Percentiles rank a stretch among this genome's conserved stretches.
Conservation (phyloP, 1,139 yeast species). For the Blastobotrys serpentis region DNA sequence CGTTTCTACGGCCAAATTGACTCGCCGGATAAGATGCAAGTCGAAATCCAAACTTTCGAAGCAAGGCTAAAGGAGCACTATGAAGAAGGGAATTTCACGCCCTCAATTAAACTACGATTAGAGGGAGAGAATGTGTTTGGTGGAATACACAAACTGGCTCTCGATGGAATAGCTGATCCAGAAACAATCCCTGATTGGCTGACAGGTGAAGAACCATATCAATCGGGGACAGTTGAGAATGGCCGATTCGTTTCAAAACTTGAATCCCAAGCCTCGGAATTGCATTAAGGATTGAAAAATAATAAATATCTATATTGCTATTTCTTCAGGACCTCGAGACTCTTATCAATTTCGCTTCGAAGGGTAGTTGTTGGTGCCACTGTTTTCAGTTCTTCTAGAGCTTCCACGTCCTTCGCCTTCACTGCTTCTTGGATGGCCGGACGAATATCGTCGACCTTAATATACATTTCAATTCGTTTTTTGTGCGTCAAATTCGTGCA, state of each 20-base stretch:
- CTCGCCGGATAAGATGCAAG: slow-evolving; percentile 23
- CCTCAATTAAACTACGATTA: slow-evolving; percentile 49
- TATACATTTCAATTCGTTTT: slow-evolving; percentile 50
- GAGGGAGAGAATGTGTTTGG: slow-evolving; percentile 78
- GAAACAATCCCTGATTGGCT: slow-evolving; percentile 67
- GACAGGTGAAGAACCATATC: slow-evolving; percentile 69
- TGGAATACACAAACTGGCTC: slow-evolving; percentile 75
- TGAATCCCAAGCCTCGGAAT: neutral
- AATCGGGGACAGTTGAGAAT: slow-evolving; percentile 49
- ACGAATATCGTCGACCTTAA: slow-evolving; percentile 53
- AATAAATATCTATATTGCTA: neutral
- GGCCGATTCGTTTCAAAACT: slow-evolving; percentile 39
- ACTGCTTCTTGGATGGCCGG: slow-evolving; percentile 63
- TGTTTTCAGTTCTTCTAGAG: slow-evolving; percentile 42
- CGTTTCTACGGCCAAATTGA: slow-evolving; percentile 25
- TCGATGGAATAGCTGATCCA: slow-evolving; percentile 52
- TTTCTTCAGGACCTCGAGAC: slow-evolving; percentile 10
- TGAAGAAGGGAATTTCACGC: slow-evolving; percentile 24
- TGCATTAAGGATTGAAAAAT: no score
- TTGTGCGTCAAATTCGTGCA: slow-evolving; percentile 40
- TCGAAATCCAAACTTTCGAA: slow-evolving; percentile 55
- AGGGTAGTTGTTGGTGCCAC: slow-evolving; percentile 36
- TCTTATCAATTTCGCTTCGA: slow-evolving; percentile 31
- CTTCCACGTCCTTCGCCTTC: slow-evolving; percentile 51
- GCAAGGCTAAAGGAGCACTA: slow-evolving; percentile 42